Percentiles rank a stretch among this genome's conserved stretches.
Evolutionary conservation across 495 filamentous ascomycete species (phyloP).

Genomic region (Corynascus novoguineensis): DNA sequence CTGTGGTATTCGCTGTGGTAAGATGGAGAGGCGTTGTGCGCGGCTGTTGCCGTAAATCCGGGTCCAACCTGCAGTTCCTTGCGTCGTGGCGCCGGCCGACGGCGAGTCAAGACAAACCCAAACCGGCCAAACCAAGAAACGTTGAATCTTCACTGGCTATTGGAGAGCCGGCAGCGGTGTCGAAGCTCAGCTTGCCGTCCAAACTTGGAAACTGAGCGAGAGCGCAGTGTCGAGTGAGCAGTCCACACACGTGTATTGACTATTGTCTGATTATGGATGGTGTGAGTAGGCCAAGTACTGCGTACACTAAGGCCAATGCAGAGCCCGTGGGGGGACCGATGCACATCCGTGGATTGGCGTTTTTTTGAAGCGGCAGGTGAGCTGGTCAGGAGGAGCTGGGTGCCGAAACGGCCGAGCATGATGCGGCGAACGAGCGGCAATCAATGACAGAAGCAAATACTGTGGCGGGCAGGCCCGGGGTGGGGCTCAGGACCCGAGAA

Average conservation of each 20-base stretch:
- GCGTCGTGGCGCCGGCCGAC: neutral
- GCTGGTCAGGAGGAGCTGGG: neutral
- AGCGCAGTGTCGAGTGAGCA: neutral
- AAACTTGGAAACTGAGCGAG: neutral
- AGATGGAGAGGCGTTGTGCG: neutral
- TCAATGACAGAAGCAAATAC: neutral
- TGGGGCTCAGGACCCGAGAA: neutral
- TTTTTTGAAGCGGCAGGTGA: conserved; percentile 4
- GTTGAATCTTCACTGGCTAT: too few relatives aligned
- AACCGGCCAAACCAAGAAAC: neutral
- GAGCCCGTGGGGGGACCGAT: neutral
- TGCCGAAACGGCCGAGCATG: neutral
- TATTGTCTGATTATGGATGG: too few relatives aligned
- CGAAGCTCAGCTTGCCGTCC: neutral
- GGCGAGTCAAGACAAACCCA: neutral
- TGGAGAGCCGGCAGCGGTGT: too few relatives aligned
- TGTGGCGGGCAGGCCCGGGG: neutral
- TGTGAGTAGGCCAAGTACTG: neutral
- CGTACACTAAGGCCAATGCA: too few relatives aligned
- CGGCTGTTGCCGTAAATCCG: neutral
- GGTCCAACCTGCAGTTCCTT: neutral
- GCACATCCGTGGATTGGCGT: conserved; percentile 1
- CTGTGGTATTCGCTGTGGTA: neutral
- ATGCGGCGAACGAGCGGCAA: neutral
- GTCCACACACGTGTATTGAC: too few relatives aligned